Conservation (phyloP, 2,329 filamentous ascomycete genomes). For the Stachybotrys chartarum region DNA sequence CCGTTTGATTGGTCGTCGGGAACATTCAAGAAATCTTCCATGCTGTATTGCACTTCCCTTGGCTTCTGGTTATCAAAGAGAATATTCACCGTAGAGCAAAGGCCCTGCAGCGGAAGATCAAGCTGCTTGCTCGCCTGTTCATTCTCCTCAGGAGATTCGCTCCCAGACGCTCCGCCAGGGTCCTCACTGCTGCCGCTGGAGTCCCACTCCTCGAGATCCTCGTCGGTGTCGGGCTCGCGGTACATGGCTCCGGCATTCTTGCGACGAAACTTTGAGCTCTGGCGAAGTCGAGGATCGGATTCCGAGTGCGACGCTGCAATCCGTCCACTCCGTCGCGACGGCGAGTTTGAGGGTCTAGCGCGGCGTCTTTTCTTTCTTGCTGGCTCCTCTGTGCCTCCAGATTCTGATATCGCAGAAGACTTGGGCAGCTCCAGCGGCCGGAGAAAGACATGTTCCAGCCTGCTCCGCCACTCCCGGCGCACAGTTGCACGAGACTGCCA, state of each 20-base stretch:
- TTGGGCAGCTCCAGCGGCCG: conserved; percentile 36
- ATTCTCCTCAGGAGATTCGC: conserved; percentile 7
- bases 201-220: conserved; percentile 30
- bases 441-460: conserved; percentile 60
- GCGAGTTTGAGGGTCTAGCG: conserved; percentile 9
- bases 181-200: conserved; percentile 9
- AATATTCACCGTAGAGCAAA: conserved; percentile 64
- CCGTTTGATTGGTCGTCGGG: conserved; percentile 49
- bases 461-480: conserved; percentile 69
- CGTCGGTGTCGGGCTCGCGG: conserved; percentile 37
- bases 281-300: conserved; percentile 11
- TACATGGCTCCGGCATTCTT: conserved; percentile 24
- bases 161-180: conserved; percentile 2
- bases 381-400: conserved; percentile 2
- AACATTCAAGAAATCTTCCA: conserved; percentile 63
- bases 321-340: conserved; percentile 29
- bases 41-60: conserved; percentile 58
- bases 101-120: conserved; percentile 49
- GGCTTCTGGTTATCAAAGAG: conserved; percentile 71
- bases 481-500: conserved; percentile 81
- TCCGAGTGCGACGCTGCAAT: conserved; percentile 21
- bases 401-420: not conserved
- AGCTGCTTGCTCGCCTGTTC: not conserved
- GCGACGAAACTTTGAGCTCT: conserved; percentile 8
- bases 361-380: conserved; percentile 11